A percentile compares a stretch with the other conserved stretches of the same genome.
Conservation (phyloP, 305 asterid species). For the Fraxinus floribunda region DNA sequence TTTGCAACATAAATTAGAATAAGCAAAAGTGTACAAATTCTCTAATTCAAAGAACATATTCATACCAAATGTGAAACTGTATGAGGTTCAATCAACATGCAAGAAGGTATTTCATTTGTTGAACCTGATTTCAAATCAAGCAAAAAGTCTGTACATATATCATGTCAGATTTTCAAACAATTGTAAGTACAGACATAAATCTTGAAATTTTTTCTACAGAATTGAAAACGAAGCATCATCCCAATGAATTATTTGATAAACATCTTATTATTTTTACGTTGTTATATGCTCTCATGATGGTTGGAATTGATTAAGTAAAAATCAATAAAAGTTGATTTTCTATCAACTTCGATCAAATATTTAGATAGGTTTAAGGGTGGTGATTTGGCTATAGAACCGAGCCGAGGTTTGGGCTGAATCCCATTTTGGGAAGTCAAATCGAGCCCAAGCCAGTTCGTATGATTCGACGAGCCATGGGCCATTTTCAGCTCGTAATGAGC, state of each 20-base stretch:
- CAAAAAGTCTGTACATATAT: slow-evolving; percentile 8
- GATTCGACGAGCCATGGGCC: too few species aligned
- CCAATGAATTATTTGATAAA: not conserved
- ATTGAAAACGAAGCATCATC: not conserved
- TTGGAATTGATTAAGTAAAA: too few species aligned
- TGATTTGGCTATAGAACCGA: too few species aligned
- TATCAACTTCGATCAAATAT: too few species aligned
- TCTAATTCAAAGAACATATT: slow-evolving; percentile 41
- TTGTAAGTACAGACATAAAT: not conserved
- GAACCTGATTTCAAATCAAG: not conserved
- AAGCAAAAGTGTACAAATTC: slow-evolving; percentile 19
- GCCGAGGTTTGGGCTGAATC: too few species aligned
- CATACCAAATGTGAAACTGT: slow-evolving; percentile 17
- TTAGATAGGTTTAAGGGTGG: too few species aligned
- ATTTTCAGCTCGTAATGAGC: too few species aligned
- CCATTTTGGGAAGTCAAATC: too few species aligned
- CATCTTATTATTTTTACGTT: not conserved
- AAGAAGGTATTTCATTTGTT: not conserved
- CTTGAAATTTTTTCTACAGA: not conserved
- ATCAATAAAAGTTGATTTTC: too few species aligned
- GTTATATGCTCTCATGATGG: too few species aligned
- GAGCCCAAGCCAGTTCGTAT: too few species aligned
- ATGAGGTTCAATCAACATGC: slow-evolving; percentile 15
- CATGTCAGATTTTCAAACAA: slow-evolving; percentile 23
- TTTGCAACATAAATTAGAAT: slow-evolving; percentile 2